A percentile compares a stretch with the other conserved stretches of the same genome.
phyloP scores from a whole-genome alignment of 306 rosid genomes.

The Inga oerstediana region DNA sequence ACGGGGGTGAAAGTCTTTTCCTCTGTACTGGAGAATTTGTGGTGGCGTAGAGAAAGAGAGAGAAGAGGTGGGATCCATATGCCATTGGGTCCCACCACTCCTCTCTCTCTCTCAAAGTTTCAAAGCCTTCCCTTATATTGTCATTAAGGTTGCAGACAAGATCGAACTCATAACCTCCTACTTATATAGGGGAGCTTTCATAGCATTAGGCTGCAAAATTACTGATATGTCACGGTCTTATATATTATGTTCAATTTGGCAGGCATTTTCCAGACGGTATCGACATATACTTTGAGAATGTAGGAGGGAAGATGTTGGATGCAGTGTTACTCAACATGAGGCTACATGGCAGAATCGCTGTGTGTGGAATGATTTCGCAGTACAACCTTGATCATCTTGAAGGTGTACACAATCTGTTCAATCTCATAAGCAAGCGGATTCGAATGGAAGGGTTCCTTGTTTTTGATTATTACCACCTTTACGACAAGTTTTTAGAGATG shows the following conservation, averaged over 20 bases:
- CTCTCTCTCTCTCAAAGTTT: not conserved
- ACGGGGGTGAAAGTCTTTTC: too few relatives aligned
- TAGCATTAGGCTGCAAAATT: too few relatives aligned
- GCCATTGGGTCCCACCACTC: not conserved
- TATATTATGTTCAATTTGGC: not conserved
- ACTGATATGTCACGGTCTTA: too few relatives aligned
- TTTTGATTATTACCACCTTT: slow-evolving; percentile 43
- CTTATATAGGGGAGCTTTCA: too few relatives aligned
- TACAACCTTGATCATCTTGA: slow-evolving; percentile 38
- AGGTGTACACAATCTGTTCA: slow-evolving; percentile 37
- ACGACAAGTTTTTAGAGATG: slow-evolving; percentile 44
- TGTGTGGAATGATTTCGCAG: slow-evolving; percentile 59
- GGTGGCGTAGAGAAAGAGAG: not conserved
- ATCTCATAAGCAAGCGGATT: slow-evolving; percentile 44
- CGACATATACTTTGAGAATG: slow-evolving; percentile 66
- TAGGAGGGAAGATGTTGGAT: slow-evolving; percentile 61
- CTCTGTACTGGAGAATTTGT: not conserved
- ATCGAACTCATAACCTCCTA: too few relatives aligned
- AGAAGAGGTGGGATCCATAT: not conserved
- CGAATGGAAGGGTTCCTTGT: slow-evolving; percentile 52
- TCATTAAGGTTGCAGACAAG: not conserved
- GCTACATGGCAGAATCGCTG: slow-evolving; percentile 49
- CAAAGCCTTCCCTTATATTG: not conserved
- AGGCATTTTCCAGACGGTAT: slow-evolving; percentile 58
- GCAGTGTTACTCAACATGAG: slow-evolving; percentile 58